Percentiles rank a stretch among this genome's conserved stretches.
Evolutionary conservation across 2,329 filamentous ascomycete genomes (phyloP).

Genomic region (Exophiala sp.): DNA sequence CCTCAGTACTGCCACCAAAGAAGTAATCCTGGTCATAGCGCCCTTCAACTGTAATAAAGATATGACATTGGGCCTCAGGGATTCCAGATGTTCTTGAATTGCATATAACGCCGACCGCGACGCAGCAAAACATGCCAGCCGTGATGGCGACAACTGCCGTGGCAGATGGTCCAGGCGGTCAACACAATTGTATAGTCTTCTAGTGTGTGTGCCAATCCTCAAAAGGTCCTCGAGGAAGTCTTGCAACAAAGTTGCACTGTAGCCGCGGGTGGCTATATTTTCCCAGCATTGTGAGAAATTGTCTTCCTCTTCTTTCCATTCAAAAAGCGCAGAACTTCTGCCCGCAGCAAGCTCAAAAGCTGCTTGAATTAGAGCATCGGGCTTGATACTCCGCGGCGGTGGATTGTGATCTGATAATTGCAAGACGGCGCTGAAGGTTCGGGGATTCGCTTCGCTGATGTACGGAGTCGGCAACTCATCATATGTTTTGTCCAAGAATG

Average conservation of each 20-base stretch:
- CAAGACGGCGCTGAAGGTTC: constrained; percentile 38
- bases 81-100: constrained; percentile 10
- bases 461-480: constrained; percentile 36
- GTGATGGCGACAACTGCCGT: constrained; percentile 1
- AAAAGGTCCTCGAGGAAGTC: constrained; percentile 11
- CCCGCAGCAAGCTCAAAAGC: constrained; percentile 40
- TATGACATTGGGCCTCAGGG: background rate
- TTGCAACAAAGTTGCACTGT: constrained; percentile 15
- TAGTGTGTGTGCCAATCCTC: constrained; percentile 7
- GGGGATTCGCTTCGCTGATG: constrained; percentile 40
- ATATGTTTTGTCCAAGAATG: constrained; percentile 33
- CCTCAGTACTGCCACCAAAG: constrained; percentile 5
- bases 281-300: constrained; percentile 40
- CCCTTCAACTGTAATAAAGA: constrained; percentile 17
- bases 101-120: constrained; percentile 9
- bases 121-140: constrained; percentile 11
- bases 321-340: constrained; percentile 42
- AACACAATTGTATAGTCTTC: constrained; percentile 3
- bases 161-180: background rate
- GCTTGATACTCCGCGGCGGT: constrained; percentile 27
- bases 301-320: constrained; percentile 34
- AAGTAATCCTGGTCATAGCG: constrained; percentile 4
- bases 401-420: constrained; percentile 5
- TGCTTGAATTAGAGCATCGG: constrained; percentile 37
- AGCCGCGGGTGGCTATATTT: constrained; percentile 46